Evolutionary conservation across 345 rosid species (phyloP).

Genomic region (Dipteronia sinensis): DNA sequence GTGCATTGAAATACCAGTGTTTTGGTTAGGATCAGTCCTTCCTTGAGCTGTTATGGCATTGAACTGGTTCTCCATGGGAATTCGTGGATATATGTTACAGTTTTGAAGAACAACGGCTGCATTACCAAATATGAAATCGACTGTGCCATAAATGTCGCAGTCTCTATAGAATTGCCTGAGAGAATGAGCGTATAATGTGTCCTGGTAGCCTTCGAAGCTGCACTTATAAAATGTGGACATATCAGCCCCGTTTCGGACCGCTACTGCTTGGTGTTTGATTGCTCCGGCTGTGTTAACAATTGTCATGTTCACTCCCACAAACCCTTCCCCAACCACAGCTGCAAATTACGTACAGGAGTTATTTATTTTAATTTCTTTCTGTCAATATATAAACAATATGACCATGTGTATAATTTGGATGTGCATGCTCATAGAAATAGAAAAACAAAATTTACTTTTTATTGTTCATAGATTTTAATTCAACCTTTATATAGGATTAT

Average conservation of each 20-base stretch:
- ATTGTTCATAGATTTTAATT: too few species aligned
- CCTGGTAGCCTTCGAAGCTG: conserved; percentile 42
- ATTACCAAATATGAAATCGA: conserved; percentile 44
- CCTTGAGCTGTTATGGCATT: conserved; percentile 43
- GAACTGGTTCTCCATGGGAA: conserved; percentile 30
- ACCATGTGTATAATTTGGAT: too few species aligned
- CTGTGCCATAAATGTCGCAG: conserved; percentile 38
- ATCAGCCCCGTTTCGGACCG: conserved; percentile 39
- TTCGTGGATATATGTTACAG: conserved; percentile 28
- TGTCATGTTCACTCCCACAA: conserved; percentile 41
- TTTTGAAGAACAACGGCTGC: conserved; percentile 40
- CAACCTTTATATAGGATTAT: too few species aligned
- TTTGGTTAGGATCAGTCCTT: conserved; percentile 41
- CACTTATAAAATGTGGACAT: conserved; percentile 21
- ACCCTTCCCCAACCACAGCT: conserved; percentile 36
- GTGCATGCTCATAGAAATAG: too few species aligned
- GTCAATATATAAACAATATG: background rate
- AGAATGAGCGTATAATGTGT: conserved; percentile 42
- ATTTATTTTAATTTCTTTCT: background rate
- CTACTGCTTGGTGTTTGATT: conserved; percentile 40
- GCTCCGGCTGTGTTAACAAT: conserved; percentile 40
- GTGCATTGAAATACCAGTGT: conserved; percentile 43
- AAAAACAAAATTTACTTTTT: too few species aligned
- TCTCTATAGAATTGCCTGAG: conserved; percentile 40
- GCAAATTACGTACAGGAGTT: background rate